Percentiles rank a stretch among this genome's conserved stretches.
Conservation (phyloP, 2,329 filamentous ascomycete genomes). For the Parafenestella ontariensis region DNA sequence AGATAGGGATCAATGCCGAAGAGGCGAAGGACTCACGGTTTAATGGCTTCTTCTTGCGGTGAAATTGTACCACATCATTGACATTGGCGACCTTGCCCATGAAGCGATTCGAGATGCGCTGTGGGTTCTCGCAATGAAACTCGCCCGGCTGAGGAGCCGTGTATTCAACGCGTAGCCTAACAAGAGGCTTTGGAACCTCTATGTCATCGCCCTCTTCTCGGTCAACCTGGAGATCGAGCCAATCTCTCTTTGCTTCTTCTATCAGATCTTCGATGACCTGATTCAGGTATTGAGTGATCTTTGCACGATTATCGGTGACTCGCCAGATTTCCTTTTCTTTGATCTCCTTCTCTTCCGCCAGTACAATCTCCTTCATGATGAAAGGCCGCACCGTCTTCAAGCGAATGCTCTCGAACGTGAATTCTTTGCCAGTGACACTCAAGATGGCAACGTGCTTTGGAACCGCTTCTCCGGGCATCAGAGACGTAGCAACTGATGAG, state of each 20-base stretch:
- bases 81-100: constrained; percentile 89
- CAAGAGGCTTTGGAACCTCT: constrained; percentile 77
- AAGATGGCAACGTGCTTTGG: constrained; percentile 90
- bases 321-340: constrained; percentile 77
- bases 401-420: constrained; percentile 79
- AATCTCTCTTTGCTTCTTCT: constrained; percentile 79
- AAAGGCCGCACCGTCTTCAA: constrained; percentile 92
- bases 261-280: constrained; percentile 86
- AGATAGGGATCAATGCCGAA: not conserved
- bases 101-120: constrained; percentile 94
- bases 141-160: constrained; percentile 82
- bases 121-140: constrained; percentile 93
- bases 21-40: constrained; percentile 30
- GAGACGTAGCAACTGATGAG: constrained; percentile 92
- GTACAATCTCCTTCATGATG: constrained; percentile 79
- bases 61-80: constrained; percentile 92
- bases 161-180: constrained; percentile 90
- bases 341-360: constrained; percentile 78
- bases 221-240: constrained; percentile 73
- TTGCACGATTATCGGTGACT: constrained; percentile 81
- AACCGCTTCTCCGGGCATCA: constrained; percentile 87
- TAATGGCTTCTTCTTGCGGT: constrained; percentile 78
- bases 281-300: constrained; percentile 79
- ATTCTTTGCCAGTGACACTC: constrained; percentile 81
- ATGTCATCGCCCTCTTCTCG: constrained; percentile 61